Percentiles rank a stretch among this genome's conserved stretches.
phyloP scores from a whole-genome alignment of 306 rosid genomes.

The Trifolium subterraneum region DNA sequence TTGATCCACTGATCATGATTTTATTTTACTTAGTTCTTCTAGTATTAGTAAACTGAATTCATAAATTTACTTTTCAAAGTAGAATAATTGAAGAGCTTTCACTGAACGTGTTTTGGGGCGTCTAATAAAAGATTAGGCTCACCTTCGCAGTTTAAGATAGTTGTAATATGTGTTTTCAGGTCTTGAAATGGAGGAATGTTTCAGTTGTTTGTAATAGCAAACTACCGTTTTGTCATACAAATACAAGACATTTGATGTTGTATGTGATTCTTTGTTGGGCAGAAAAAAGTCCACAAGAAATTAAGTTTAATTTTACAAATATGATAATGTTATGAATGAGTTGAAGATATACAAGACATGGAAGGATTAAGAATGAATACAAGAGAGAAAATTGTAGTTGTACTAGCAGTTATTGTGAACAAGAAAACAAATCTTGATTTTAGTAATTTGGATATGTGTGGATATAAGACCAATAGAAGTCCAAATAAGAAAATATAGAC shows the following conservation, averaged over 20 bases:
- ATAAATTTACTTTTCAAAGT: background rate
- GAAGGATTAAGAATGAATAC: background rate
- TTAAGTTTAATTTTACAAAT: background rate
- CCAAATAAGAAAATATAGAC: too few relatives aligned
- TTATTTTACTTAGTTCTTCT: background rate
- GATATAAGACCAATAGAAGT: background rate
- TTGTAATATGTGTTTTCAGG: background rate
- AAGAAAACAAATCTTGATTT: background rate
- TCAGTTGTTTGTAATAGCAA: background rate
- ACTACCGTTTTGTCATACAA: background rate
- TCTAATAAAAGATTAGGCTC: slow-evolving; percentile 23
- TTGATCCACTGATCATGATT: background rate
- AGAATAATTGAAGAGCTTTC: background rate
- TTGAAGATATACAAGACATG: background rate
- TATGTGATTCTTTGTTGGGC: background rate
- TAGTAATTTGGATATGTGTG: background rate
- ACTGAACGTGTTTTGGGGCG: background rate
- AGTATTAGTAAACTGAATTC: background rate
- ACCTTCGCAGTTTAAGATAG: slow-evolving; percentile 21
- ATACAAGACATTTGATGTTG: background rate
- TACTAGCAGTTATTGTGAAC: background rate
- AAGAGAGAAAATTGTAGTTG: background rate
- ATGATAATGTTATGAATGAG: background rate
- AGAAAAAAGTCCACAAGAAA: background rate
- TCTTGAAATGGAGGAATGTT: background rate